These are phyloP conservation scores for Candida sanyiensis DNA, from an alignment of 805 yeast species.

Conservation along the genomic window DNA sequence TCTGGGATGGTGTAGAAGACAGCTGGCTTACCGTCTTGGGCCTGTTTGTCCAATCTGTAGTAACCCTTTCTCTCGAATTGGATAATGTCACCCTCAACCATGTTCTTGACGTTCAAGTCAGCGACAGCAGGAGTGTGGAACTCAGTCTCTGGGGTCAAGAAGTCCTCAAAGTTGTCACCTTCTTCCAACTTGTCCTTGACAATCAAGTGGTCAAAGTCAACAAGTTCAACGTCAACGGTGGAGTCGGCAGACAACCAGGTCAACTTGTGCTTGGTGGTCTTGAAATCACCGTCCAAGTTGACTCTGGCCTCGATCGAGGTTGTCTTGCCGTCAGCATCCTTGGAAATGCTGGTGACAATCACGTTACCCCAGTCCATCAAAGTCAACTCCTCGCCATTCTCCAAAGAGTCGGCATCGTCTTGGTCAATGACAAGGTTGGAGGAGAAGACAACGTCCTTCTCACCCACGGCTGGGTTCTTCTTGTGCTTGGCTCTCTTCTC, in stretches of 20 bases:
- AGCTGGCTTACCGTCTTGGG: conserved; percentile 53
- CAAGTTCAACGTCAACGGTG: conserved; percentile 66
- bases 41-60: conserved; percentile 67
- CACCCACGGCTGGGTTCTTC: conserved; percentile 84
- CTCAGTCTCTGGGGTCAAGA: conserved; percentile 81
- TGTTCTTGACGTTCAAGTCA: conserved; percentile 67
- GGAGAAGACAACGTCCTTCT: conserved; percentile 66
- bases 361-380: conserved; percentile 99
- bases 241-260: conserved; percentile 91
- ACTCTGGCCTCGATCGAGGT: conserved; percentile 67
- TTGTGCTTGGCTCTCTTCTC: conserved; percentile 91
- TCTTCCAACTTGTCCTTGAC: conserved; percentile 94
- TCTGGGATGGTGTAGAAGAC: conserved; percentile 93
- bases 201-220: conserved; percentile 91
- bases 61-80: conserved; percentile 98
- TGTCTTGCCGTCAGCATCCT: conserved; percentile 49
- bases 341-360: conserved; percentile 64
- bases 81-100: conserved; percentile 82
- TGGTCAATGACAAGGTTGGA: conserved; percentile 72
- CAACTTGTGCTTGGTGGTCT: conserved; percentile 88
- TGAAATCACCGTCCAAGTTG: conserved; percentile 94
- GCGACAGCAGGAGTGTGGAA: conserved; percentile 75
- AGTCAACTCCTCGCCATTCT: conserved; percentile 89
- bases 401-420: conserved; percentile 71
- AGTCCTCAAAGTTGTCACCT: conserved; percentile 89